Base-by-base conservation (phyloP, 176 grass and related monocot genomes). In the Bothriochloa decipiens region DNA sequence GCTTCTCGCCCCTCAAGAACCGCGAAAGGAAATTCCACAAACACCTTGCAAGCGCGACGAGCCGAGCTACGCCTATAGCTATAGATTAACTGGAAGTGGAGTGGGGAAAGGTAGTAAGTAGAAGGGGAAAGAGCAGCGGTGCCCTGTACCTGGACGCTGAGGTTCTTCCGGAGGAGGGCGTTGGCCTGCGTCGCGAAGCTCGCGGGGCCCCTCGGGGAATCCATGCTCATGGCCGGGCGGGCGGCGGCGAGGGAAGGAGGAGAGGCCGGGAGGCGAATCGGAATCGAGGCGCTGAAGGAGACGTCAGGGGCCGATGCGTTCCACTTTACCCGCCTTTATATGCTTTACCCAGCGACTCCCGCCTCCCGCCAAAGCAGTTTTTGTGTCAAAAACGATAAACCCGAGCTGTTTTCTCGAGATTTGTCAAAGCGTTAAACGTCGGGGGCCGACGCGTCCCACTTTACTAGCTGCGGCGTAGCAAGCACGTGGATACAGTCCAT, bases 151-250 rank as follows among this genome's bases (percentile, higher is more conserved):
- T 91, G 88, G 25, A 93, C 47, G 79, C 82, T 71, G 82, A 93
- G 39, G 77, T 93, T 93, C 77, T 93, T 93, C 53, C 91, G 71
- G 67, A 93, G 68, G 46, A 93, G 88, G 28, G 88, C 91, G 70
- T 88, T 82, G 68, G 91, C 84, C 32, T 93, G 91, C 28, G 85
- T 88, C 15, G 60, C 29, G 76, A 88, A 93, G 58, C 81, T 88
- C 41, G 91, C 85, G 42, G 85, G 81, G 8, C 68, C 71, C 50
- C 79, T 70, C 72, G 43, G 26, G 0, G 79, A 57, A 86, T 86
- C 78, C 88, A 77, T 32, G 29, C 29, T 32, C 29, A 32, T 86
- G 75, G 53, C 0, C 9, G 11, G 41, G 42, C 42, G 42, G 46
- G 47, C 47, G 43, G 65, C 65, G 46, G 28, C 28, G 87, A 60